A percentile compares a stretch with the other conserved stretches of the same genome.
Conservation (phyloP, 345 rosid species). For the Bruguiera parviflora region DNA sequence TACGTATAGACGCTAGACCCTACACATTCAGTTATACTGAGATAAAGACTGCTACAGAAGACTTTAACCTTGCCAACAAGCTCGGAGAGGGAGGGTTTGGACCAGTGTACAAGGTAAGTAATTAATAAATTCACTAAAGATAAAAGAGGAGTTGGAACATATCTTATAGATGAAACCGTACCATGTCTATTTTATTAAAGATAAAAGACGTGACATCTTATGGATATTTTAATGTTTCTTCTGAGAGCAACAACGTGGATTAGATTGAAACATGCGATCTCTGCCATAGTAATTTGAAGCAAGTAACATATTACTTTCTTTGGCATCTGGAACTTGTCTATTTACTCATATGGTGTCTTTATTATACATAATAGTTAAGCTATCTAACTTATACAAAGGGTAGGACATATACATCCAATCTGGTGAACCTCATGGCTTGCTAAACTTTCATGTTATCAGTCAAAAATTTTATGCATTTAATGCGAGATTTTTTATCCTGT, state of each 20-base stretch:
- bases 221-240: not conserved
- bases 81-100: no score
- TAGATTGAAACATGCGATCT: not conserved
- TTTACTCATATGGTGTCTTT: no score
- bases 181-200: not conserved
- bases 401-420: not conserved
- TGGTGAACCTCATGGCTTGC: not conserved
- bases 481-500: not conserved
- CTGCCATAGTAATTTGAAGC: no score
- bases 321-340: no score
- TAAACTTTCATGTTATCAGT: not conserved
- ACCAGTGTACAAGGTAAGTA: conserved; percentile 41
- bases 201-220: no score
- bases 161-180: not conserved
- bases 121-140: conserved; percentile 23
- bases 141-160: conserved; percentile 64
- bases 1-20: conserved; percentile 44
- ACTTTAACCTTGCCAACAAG: conserved; percentile 46
- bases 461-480: not conserved
- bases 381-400: not conserved
- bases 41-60: conserved; percentile 60
- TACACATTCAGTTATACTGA: conserved; percentile 58
- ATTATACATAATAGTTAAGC: no score
- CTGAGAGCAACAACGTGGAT: not conserved
- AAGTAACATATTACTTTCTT: no score